Evolutionary conservation across 2,329 filamentous ascomycete species (phyloP).

Genomic region (Dichotomopilus funicola): DNA sequence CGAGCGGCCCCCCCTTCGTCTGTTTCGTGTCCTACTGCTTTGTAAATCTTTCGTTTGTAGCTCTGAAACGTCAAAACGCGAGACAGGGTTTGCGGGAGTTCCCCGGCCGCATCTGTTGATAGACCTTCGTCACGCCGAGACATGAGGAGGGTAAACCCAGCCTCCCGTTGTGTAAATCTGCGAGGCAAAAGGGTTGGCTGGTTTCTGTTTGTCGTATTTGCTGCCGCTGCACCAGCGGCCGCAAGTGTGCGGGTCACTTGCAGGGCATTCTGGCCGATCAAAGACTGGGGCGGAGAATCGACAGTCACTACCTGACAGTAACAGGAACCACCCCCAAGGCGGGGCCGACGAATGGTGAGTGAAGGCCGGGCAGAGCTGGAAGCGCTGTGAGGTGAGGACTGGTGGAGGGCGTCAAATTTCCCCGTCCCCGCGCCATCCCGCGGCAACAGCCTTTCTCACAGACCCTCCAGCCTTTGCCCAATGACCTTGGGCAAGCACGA

Average conservation of each 20-base stretch:
- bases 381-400: background rate
- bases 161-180: no score
- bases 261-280: slow-evolving; percentile 1
- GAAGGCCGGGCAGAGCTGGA: background rate
- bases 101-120: background rate
- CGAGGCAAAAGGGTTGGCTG: no score
- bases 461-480: background rate
- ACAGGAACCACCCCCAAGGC: background rate
- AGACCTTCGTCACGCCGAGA: background rate
- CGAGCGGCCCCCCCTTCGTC: no score
- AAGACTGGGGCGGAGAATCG: background rate
- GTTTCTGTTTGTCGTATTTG: no score
- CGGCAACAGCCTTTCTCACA: background rate
- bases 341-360: background rate
- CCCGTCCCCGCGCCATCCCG: slow-evolving; percentile 7
- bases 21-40: no score
- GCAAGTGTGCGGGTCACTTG: background rate
- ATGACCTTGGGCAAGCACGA: no score
- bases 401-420: slow-evolving; percentile 1
- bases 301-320: background rate
- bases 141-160: no score
- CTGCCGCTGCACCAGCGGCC: no score
- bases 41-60: no score
- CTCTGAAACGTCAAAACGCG: background rate
- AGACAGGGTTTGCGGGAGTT: background rate